Evolutionary conservation across 2,329 filamentous ascomycete genomes (phyloP), one percentile per base, ranked within the genome.

Genomic region (Annulohypoxylon truncatum): DNA sequence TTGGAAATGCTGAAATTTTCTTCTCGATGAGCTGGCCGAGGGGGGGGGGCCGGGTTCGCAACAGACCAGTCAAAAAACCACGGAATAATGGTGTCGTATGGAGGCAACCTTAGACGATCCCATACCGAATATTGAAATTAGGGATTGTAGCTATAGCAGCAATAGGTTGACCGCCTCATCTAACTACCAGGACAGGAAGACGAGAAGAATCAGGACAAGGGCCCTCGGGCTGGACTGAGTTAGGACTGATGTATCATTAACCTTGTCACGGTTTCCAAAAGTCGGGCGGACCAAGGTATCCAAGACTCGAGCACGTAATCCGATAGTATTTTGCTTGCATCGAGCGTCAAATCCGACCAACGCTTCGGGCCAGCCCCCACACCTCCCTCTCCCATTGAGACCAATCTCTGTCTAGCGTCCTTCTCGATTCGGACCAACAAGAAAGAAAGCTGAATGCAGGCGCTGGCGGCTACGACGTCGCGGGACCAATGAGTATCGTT

Each of bases 91-190:
- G 33, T 18, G 40, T 62, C 29, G 67, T 54, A 66, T 56, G 54
- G 57, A 54, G 55, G 50, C 18, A 38, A 57, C 35, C 47, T 55
- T 58, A 29, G 63, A 26, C 56, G 60, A 64, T 64, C 64, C 48
- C 51, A 53, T 59, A 50, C 50, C 53, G 40, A 62, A 56, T 47
- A 18, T 33, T 65, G 44, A 56, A 40, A 61, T 55, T 54, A 18
- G 38, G 52, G 33, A 64, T 51, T 22, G 53, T 20, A 50, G 52
- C 15, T 52, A 55, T 47, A n/a, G 38, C 28, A 61, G 47, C 26
- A 54, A 38, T 56, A 29, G 58, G 57, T 67, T 70, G 67, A 70
- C 67, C 67, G 67, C 67, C 58, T 62, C 35, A 20, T 66, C 47
- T 24, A 53, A 51, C 58, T 54, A 60, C 47, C 47, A 40, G 46